Base-by-base conservation (phyloP, 2,329 filamentous ascomycete species). In the Rutstroemia sydowiana region DNA sequence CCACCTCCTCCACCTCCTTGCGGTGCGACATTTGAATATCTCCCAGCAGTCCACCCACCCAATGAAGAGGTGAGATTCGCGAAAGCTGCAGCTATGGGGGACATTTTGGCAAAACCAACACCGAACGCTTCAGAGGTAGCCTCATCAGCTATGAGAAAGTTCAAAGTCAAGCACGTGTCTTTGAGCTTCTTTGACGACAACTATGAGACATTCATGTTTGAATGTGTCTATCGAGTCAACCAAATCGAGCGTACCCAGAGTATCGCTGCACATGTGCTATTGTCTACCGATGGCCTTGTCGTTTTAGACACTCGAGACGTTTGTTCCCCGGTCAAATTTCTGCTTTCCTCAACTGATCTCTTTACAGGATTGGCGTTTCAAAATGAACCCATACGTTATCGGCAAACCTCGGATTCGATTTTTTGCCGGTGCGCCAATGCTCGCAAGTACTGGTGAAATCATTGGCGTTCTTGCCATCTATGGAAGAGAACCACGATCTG, bases 351-450 rank as follows among this genome's bases (percentile, higher is more conserved):
- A 18, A 20, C 23, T 51, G 44, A 61, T 47, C 16, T 53, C 42
- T 39, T 47, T 31, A 3, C 45, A 69, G 66, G 68, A 70, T 48
- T 70, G 68, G 68, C 62, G 68, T 37, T 68, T 70, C 40, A 50
- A 52, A 30, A 55, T 56, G 9, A 66, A 67, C 34, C 67, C 66
- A 2, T 59, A 68, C 3, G 63, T 69, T 2, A 52, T 46, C 18
- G 54, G 48, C 5, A 46, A 47, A 6, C 60, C 65, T 18, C 51
- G 61, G 5, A 65, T 69, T 39, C 61, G 65, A 4, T 70, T 70
- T 50, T 69, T 68, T 39, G 67, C 65, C n/a, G 68, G 63, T 10
- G 65, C 65, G 21, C 68, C 68, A 7, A 57, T 70, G 32, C 52
- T 68, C 13, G 62, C 63, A 28, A 44, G 57, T 18, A 61, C 61